Conservation (phyloP, 805 yeast species). For the Ogataea nitratoaversa region DNA sequence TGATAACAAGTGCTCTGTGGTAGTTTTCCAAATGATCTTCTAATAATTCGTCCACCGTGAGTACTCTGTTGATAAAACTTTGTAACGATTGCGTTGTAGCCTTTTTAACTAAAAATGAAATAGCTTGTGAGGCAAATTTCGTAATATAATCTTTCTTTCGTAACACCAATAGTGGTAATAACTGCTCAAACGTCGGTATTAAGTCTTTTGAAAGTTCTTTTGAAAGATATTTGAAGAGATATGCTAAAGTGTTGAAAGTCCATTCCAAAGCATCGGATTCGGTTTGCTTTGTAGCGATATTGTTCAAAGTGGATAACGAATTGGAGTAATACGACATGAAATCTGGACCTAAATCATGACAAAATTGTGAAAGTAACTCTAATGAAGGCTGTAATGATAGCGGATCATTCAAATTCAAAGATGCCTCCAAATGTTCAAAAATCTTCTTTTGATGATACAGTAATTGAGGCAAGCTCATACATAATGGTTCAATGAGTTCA, state of each 20-base stretch:
- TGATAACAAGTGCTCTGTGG: constrained; percentile 51
- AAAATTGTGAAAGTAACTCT: constrained; percentile 78
- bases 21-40: constrained; percentile 40
- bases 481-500: constrained; percentile 46
- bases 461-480: constrained; percentile 76
- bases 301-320: constrained; percentile 48
- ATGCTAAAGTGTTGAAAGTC: constrained; percentile 81
- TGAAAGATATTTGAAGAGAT: constrained; percentile 82
- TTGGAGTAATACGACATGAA: constrained; percentile 62
- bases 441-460: constrained; percentile 65
- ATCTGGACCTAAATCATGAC: constrained; percentile 90
- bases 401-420: constrained; percentile 55
- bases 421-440: constrained; percentile 35
- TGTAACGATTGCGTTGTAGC: constrained; percentile 45
- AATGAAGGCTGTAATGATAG: constrained; percentile 75
- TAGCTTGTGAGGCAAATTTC: constrained; percentile 85
- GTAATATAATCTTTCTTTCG: constrained; percentile 59
- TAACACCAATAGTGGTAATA: constrained; percentile 61
- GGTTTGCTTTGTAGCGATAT: constrained; percentile 44
- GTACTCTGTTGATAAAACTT: constrained; percentile 38
- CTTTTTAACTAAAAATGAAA: constrained; percentile 78
- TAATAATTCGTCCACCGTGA: constrained; percentile 28
- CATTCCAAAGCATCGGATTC: constrained; percentile 70
- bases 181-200: constrained; percentile 59
- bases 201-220: constrained; percentile 59